These are phyloP conservation scores for Lentinus brumalis DNA, from an alignment of 768 basidiomycete species.

Conservation along the genomic window DNA sequence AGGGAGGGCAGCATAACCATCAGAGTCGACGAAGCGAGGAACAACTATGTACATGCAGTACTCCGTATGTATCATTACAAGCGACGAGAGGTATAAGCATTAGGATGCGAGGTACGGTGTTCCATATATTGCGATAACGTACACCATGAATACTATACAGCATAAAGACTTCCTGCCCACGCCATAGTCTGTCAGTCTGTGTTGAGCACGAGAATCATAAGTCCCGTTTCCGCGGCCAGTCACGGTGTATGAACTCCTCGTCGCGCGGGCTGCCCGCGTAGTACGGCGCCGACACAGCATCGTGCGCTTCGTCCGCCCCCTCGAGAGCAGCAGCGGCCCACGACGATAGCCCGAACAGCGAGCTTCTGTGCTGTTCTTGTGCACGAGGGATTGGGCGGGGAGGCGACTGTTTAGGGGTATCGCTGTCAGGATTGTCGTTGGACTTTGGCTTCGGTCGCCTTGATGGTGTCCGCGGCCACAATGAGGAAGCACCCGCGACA, in stretches of 20 bases:
- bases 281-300: constrained; percentile 9
- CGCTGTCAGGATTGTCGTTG: constrained; percentile 1
- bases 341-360: constrained; percentile 36
- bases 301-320: constrained; percentile 7
- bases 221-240: constrained; percentile 21
- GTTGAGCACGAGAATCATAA: not conserved
- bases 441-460: not conserved
- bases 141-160: constrained; percentile 10
- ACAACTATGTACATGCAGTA: no score
- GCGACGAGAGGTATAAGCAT: constrained; percentile 15
- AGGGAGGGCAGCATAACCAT: no score
- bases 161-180: not conserved
- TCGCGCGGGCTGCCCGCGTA: constrained; percentile 20
- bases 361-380: constrained; percentile 24
- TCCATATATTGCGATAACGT: constrained; percentile 9
- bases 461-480: constrained; percentile 13
- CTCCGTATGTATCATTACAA: not conserved
- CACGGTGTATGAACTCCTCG: constrained; percentile 19
- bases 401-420: constrained; percentile 17
- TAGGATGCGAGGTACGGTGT: constrained; percentile 4
- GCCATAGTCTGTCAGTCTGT: no score
- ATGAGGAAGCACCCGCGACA: not conserved
- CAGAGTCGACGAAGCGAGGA: no score
- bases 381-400: constrained; percentile 26
- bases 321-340: constrained; percentile 32